These are phyloP conservation scores for Hemileccinum impolitum DNA, from an alignment of 768 basidiomycete genomes.

Conservation along the genomic window DNA sequence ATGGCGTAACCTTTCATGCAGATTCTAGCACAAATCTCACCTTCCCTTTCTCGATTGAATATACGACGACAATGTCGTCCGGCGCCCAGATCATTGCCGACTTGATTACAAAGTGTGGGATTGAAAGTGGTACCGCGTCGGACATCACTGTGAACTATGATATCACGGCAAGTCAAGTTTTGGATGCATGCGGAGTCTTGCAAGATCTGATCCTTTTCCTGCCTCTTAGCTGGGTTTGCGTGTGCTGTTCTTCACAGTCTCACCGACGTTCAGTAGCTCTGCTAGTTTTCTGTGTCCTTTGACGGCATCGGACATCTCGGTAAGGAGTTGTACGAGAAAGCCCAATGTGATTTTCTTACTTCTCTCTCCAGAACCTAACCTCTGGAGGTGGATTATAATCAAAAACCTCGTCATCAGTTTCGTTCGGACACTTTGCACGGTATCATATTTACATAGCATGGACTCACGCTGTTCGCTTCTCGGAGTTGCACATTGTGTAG, in stretches of 20 bases:
- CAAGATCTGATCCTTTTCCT: slow-evolving; percentile 8
- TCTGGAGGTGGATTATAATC: slow-evolving; percentile 6
- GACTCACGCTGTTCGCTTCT: slow-evolving; percentile 11
- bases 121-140: slow-evolving; percentile 39
- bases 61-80: slow-evolving; percentile 54
- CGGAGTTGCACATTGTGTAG: slow-evolving; percentile 1
- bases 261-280: slow-evolving; percentile 59
- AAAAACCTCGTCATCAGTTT: background rate
- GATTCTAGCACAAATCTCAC: slow-evolving; percentile 61
- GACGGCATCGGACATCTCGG: slow-evolving; percentile 27
- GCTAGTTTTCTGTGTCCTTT: slow-evolving; percentile 68
- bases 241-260: slow-evolving; percentile 62
- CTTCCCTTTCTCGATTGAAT: slow-evolving; percentile 71
- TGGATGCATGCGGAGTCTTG: background rate
- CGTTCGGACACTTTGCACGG: slow-evolving; percentile 4
- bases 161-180: slow-evolving; percentile 46
- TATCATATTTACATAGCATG: slow-evolving; percentile 17
- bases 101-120: slow-evolving; percentile 60
- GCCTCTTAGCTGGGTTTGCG: slow-evolving; percentile 54
- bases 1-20: slow-evolving; percentile 46
- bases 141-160: slow-evolving; percentile 63
- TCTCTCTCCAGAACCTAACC: slow-evolving; percentile 14
- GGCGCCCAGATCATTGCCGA: slow-evolving; percentile 53
- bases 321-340: slow-evolving; percentile 6
- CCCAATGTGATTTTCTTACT: slow-evolving; percentile 9